A percentile compares a stretch with the other conserved stretches of the same genome.
Conservation (phyloP, 257 asterid genomes). For the Jasminum sambac region DNA sequence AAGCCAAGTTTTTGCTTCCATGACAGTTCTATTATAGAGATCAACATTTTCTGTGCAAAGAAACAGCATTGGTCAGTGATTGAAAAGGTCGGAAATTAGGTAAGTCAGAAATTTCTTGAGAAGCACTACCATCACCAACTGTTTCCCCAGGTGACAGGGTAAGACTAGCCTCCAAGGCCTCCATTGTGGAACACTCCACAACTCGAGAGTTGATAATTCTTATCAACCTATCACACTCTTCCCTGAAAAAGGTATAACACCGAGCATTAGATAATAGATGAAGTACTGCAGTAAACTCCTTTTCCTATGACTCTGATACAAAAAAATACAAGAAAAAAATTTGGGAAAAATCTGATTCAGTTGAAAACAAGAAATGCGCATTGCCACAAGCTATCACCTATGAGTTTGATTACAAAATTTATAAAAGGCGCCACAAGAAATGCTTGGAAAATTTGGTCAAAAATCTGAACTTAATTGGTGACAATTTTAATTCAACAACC, state of each 20-base stretch:
- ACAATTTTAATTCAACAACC: constrained; percentile 2
- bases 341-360: too few relatives aligned
- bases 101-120: constrained; percentile 15
- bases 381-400: constrained; percentile 13
- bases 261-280: constrained; percentile 10
- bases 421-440: constrained; percentile 5
- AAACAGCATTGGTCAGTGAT: constrained; percentile 19
- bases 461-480: neutral
- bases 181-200: constrained; percentile 37
- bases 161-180: constrained; percentile 39
- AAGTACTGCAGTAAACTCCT: constrained; percentile 3
- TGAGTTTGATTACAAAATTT: neutral
- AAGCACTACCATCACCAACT: constrained; percentile 41
- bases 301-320: neutral
- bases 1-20: constrained; percentile 78
- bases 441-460: constrained; percentile 5
- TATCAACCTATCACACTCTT: constrained; percentile 70
- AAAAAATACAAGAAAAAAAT: too few relatives aligned
- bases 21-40: constrained; percentile 47
- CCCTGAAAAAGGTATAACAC: constrained; percentile 45
- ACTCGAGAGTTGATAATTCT: constrained; percentile 67
- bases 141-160: constrained; percentile 33
- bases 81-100: constrained; percentile 6
- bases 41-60: constrained; percentile 49
- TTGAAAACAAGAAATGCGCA: neutral